Evolutionary conservation across 345 rosid species (phyloP), one percentile per base, ranked within the genome.

Genomic region (Eutrema japonicum): DNA sequence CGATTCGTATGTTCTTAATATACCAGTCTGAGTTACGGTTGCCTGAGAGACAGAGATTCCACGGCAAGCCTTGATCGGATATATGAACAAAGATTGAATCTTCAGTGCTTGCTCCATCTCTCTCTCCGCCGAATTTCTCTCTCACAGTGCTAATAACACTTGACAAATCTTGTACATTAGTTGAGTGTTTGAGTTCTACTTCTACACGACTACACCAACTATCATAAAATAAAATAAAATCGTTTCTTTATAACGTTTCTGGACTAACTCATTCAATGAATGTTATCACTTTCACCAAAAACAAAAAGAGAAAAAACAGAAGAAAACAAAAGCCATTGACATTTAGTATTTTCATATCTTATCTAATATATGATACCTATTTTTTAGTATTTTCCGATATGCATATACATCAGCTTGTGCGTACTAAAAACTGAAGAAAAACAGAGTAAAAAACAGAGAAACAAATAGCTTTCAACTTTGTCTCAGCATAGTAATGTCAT

Each of bases 1-100:
- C 35, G 35, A 32, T 4, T 32, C 35, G 50, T 16, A n/a, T 26
- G 55, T 29, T 30, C 10, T 18, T 47, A 22, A 0, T 40, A 52
- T 78, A 92, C 98, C 96, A 33, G 88, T 85, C 30, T 86, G 84
- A 72, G 91, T 87, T 53, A 88, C 81, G 12, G 90, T 83, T 6
- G 96, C 96, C 1, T 77, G 85, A 82, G 88, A 62, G 4, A 84
- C 86, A 51, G 96, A 88, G 55, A 90, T 89, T 74, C 90, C 98
- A 46, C 93, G 88, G 83, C 93, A 90, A 43, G 96, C 86, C 71
- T 93, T 90, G 5, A 93, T 41, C 4, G 96, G 98, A 77, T 93
- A 93, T 5, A 93, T 65, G 54, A 90, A 79, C 63, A 93, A 75
- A 61, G 96, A 88, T 2, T 75, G 51, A 43, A 90, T 83, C 70